A percentile compares a stretch with the other conserved stretches of the same genome.
Conservation (phyloP, 2,329 filamentous ascomycete genomes). For the Trichoderma harzianum region DNA sequence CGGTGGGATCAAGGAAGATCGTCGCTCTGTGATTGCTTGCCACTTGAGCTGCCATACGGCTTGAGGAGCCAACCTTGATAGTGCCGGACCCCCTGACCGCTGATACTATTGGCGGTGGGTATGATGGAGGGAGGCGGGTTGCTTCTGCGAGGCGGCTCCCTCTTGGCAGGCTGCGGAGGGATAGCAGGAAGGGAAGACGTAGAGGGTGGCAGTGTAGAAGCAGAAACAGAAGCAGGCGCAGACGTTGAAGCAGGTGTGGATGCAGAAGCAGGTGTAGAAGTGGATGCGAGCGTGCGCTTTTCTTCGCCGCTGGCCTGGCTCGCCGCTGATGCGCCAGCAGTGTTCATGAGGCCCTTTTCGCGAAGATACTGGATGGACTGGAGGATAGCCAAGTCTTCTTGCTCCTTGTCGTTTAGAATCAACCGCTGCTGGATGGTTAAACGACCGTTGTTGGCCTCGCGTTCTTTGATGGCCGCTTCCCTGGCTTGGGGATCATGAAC, state of each 20-base stretch:
- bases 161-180: constrained; percentile 35
- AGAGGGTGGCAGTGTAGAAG: constrained; percentile 19
- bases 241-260: background rate
- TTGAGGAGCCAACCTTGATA: constrained; percentile 38
- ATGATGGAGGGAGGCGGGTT: constrained; percentile 29
- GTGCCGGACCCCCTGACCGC: constrained; percentile 32
- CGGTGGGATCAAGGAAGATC: constrained; percentile 30
- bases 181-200: constrained; percentile 39
- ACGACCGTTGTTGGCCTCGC: constrained; percentile 61
- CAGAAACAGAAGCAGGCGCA: constrained; percentile 1
- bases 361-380: constrained; percentile 64
- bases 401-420: constrained; percentile 64
- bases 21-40: constrained; percentile 32
- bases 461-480: constrained; percentile 60
- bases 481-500: constrained; percentile 63
- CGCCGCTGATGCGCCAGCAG: constrained; percentile 20
- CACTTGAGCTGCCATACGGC: constrained; percentile 35
- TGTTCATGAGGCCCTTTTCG: constrained; percentile 52
- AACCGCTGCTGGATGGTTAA: constrained; percentile 65
- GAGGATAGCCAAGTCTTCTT: constrained; percentile 63
- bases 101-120: constrained; percentile 32
- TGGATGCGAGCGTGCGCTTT: constrained; percentile 16
- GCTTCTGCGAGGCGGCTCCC: constrained; percentile 35
- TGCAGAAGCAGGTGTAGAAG: background rate
- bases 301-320: constrained; percentile 21